Percentiles rank a stretch among this genome's conserved stretches.
Evolutionary conservation across 345 rosid species (phyloP).

Genomic region (Luvunga scandens): DNA sequence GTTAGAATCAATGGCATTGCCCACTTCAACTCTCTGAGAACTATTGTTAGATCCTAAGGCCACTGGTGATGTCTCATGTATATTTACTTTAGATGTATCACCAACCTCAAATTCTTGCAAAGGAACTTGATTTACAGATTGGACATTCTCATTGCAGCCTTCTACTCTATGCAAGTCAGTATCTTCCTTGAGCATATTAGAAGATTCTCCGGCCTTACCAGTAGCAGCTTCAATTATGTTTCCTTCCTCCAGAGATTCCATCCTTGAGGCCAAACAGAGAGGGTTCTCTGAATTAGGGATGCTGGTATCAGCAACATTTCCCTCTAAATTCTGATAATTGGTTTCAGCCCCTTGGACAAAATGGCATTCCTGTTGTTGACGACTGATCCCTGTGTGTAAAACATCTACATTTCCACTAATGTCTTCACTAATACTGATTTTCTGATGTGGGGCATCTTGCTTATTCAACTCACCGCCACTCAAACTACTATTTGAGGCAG

Average conservation of each 20-base stretch:
- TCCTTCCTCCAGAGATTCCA: constrained; percentile 29
- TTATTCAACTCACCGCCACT: constrained; percentile 27
- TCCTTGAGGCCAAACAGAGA: constrained; percentile 15
- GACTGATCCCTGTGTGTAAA: constrained; percentile 22
- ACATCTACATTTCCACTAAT: constrained; percentile 20
- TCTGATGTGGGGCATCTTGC: constrained; percentile 25
- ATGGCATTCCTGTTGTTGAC: constrained; percentile 12
- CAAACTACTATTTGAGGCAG: constrained; percentile 22
- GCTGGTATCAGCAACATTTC: constrained; percentile 20
- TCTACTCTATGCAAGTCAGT: constrained; percentile 32
- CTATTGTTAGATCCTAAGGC: constrained; percentile 13
- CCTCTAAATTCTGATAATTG: constrained; percentile 24
- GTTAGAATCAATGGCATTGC: constrained; percentile 22
- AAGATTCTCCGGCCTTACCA: constrained; percentile 28
- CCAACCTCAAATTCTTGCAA: constrained; percentile 18
- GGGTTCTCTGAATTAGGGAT: constrained; percentile 20
- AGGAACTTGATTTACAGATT: constrained; percentile 24
- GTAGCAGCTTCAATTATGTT: constrained; percentile 13
- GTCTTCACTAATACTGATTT: constrained; percentile 24
- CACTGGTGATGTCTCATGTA: constrained; percentile 13
- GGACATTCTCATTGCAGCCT: constrained; percentile 30
- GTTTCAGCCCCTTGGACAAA: constrained; percentile 21
- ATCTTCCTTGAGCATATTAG: constrained; percentile 24
- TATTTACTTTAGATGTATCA: constrained; percentile 22
- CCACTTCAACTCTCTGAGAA: constrained; percentile 24